phyloP scores from a whole-genome alignment of 805 yeast genomes.

The Isabelozyma heimii region DNA sequence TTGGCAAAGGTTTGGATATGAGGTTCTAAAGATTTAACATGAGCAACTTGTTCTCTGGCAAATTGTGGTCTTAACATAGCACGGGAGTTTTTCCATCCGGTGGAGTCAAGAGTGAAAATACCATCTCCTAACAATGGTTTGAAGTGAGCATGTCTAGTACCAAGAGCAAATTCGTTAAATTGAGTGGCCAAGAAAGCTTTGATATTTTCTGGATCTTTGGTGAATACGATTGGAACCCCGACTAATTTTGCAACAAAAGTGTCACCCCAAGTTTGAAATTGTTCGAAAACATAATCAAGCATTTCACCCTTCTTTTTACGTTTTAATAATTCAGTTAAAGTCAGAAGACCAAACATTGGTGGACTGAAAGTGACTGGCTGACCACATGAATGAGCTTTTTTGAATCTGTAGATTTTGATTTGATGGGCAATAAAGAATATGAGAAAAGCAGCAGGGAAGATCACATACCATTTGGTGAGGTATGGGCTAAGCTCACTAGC shows the following conservation, averaged over 20 bases:
- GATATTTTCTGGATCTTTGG: conserved; percentile 32
- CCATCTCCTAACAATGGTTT: conserved; percentile 36
- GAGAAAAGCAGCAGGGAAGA: conserved; percentile 3
- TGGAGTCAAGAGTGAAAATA: conserved; percentile 37
- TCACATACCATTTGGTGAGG: conserved; percentile 9
- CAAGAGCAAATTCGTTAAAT: conserved; percentile 33
- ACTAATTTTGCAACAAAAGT: conserved; percentile 8
- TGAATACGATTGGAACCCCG: conserved; percentile 18
- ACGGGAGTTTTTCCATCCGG: conserved; percentile 35
- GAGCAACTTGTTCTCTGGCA: conserved; percentile 36
- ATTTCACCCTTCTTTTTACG: conserved; percentile 20
- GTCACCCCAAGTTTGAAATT: conserved; percentile 8
- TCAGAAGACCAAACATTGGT: conserved; percentile 4
- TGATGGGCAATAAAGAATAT: conserved; percentile 1
- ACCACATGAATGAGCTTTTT: conserved; percentile 15
- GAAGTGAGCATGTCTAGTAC: conserved; percentile 26
- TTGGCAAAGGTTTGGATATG: conserved; percentile 24
- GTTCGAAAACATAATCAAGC: conserved; percentile 15
- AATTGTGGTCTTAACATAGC: conserved; percentile 39
- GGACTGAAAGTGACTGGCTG: conserved; percentile 5
- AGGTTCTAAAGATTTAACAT: conserved; percentile 27
- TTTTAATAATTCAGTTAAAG: conserved; percentile 10
- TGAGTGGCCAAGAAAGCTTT: conserved; percentile 35
- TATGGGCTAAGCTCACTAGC: conserved; percentile 1
- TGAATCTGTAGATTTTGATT: conserved; percentile 6